phyloP scores from a whole-genome alignment of 139 green algal species.

The Tetraselmis striata region DNA sequence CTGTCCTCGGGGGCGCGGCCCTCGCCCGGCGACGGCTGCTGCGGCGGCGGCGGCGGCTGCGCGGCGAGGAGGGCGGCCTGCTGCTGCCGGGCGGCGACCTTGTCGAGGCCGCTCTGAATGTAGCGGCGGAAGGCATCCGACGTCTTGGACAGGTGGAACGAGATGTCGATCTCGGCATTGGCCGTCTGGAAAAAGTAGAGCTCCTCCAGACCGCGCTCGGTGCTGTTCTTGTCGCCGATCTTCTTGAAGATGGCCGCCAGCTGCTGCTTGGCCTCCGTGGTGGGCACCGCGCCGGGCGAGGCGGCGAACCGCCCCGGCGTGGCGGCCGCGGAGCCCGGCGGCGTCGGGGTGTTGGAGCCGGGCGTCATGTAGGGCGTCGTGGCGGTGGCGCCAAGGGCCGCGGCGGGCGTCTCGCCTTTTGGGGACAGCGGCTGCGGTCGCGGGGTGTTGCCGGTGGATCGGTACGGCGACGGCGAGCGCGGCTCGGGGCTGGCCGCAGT shows the following conservation, averaged over 20 bases:
- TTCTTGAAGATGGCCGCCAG: constrained; percentile 67
- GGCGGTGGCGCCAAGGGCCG: background rate
- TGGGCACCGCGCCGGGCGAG: background rate
- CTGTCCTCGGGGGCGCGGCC: background rate
- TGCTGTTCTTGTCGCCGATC: constrained; percentile 59
- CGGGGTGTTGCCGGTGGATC: background rate
- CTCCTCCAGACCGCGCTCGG: constrained; percentile 49
- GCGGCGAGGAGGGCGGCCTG: background rate
- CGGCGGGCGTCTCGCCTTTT: background rate
- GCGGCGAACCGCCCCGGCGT: background rate
- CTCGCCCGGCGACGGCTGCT: background rate
- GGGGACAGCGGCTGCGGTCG: background rate
- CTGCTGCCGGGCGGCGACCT: background rate
- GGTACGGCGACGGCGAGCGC: too few species aligned
- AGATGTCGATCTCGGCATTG: constrained; percentile 40
- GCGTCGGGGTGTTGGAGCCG: background rate
- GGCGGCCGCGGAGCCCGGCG: background rate
- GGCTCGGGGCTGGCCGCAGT: background rate
- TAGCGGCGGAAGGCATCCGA: constrained; percentile 34
- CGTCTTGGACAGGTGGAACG: constrained; percentile 24
- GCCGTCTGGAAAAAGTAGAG: constrained; percentile 49
- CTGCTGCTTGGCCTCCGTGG: constrained; percentile 28
- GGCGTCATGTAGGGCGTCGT: background rate
- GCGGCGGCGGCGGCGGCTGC: background rate
- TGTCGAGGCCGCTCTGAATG: constrained; percentile 33